Evolutionary conservation across 208 protist genomes (phyloP).

Genomic region (Entamoeba moshkovskii): DNA sequence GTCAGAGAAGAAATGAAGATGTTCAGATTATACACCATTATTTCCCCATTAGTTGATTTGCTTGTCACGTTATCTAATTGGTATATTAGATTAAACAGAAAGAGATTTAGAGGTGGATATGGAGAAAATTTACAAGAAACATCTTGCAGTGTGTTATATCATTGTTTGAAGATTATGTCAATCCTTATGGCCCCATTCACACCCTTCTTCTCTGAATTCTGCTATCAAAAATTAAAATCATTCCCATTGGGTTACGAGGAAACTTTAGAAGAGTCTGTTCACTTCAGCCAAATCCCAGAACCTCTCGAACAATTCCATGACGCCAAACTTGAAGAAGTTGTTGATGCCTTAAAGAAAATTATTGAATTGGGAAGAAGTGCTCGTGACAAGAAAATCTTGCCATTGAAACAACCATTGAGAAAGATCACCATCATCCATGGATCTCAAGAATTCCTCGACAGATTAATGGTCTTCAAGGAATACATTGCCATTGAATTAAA

Average conservation of each 20-base stretch:
- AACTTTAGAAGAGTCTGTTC: neutral
- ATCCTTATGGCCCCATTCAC: neutral
- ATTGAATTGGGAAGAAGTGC: neutral
- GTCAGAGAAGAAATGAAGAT: slow-evolving; percentile 79
- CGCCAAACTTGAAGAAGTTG: neutral
- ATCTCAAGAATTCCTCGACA: neutral
- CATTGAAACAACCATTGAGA: neutral
- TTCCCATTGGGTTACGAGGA: neutral
- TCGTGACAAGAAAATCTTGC: neutral
- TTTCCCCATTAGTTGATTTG: slow-evolving; percentile 82
- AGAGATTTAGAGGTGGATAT: neutral
- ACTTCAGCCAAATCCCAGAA: neutral
- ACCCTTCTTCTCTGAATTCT: neutral
- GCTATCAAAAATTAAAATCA: neutral
- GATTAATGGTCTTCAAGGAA: neutral
- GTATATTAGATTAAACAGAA: slow-evolving; percentile 69
- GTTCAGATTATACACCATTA: slow-evolving; percentile 94
- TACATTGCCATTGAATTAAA: neutral
- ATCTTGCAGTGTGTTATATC: neutral
- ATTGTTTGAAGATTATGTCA: neutral
- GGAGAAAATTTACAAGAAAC: neutral
- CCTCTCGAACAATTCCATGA: neutral
- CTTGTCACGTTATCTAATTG: slow-evolving; percentile 94
- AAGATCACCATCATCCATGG: neutral
- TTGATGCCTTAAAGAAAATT: neutral